Base-by-base conservation (phyloP, 192 early-diverging fungal genomes). In the Backusella australiensis region DNA sequence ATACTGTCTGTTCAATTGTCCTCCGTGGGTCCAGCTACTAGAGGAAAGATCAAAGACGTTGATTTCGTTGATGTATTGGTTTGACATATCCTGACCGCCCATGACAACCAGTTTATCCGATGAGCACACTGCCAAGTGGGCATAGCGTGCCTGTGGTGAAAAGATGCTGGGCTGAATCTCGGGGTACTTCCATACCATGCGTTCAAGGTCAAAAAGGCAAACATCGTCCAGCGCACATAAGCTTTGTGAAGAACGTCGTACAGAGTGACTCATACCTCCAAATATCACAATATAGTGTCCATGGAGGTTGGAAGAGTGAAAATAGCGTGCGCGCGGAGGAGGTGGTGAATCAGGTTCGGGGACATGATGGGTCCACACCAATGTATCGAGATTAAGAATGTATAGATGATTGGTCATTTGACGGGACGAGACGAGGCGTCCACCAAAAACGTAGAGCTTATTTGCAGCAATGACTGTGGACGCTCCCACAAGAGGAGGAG, bases 51-150 rank as follows among this genome's bases (percentile, higher is more conserved):
- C 87, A 39, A 92, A 84, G 2, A 94, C 89, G 59, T 90, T 91
- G 63, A 92, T 83, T 74, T 94, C 91, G 59, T 87, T 87, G 1
- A 94, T 86, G 75, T 94, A 94, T 71, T 88, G 87, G 77, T 91
- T 91, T 41, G 82, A 86, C 68, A 92, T 84, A 53, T 94, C 91
- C 78, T 94, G 92, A 9, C 92, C 92, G 69, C 92, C 92, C 35
- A 94, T 82, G 3, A 94, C 79, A 32, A 94, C 79, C 39, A 94
- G 78, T 53, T 79, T 81, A 49, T 85, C 84, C 15, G 81, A 84
- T 34, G 86, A 84, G 21, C 92, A 82, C n/a, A 89, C 85, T 32
- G 90, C 82, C 23, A 94, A 80, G 46, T 94, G 92, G 15, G 92
- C 92, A 79, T 94, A 94, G 8, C 92, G 82, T 36, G 92, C 88